These are phyloP conservation scores for Aureobasidium sp. DNA, from an alignment of 2,329 filamentous ascomycete genomes.

Conservation along the genomic window DNA sequence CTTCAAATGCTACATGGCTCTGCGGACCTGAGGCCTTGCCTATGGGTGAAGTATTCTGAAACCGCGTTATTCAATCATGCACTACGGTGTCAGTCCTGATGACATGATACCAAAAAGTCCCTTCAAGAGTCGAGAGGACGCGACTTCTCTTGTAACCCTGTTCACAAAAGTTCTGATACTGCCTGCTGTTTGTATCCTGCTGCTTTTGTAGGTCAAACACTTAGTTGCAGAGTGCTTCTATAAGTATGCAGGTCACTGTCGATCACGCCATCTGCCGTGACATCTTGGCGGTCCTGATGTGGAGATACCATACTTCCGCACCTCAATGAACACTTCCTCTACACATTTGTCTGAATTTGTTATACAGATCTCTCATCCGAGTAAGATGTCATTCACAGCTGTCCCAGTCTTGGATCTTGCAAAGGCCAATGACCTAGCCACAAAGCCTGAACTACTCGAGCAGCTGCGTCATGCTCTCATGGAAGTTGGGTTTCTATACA, in stretches of 20 bases:
- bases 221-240: no score
- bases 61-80: no score
- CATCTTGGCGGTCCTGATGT: background rate
- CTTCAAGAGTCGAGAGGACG: no score
- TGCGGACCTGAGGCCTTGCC: no score
- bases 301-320: background rate
- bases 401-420: constrained; percentile 84
- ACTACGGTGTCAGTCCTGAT: no score
- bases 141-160: no score
- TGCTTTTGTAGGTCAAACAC: background rate
- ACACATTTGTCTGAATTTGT: background rate
- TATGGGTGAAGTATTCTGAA: no score
- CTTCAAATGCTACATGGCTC: no score
- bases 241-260: background rate
- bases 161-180: no score
- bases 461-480: constrained; percentile 80
- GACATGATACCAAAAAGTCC: no score
- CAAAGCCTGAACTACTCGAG: constrained; percentile 77
- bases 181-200: no score
- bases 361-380: background rate
- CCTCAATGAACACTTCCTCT: background rate
- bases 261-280: constrained; percentile 14
- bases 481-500: constrained; percentile 89
- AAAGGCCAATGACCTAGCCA: constrained; percentile 65
- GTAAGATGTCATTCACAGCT: constrained; percentile 62